Base-by-base conservation (phyloP, 2,329 filamentous ascomycete genomes). In the Cladophialophora yegresii region DNA sequence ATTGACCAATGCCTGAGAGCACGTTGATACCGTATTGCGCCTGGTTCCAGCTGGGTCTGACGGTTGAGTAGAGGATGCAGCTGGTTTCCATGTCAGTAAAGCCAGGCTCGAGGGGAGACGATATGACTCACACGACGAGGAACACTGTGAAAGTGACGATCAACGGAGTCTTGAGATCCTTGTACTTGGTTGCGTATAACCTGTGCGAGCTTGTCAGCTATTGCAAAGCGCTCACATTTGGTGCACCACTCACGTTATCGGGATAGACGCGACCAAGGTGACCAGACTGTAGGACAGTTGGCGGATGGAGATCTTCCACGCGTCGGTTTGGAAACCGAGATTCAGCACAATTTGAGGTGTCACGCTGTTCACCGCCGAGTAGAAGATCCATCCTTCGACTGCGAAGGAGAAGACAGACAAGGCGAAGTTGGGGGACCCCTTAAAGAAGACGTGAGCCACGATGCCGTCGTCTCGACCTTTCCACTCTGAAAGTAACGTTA, bases 361-460 rank as follows among this genome's bases (percentile, higher is more conserved):
- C 55, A 83, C 74, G 23, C 79, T 79, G 72, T 83, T 83, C 63
- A 84, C 80, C 1, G 82, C 82, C 61, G 77, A 80, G 73, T 83
- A 84, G 71, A 84, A 85, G 61, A 85, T 83, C 83, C 83, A 86
- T 13, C 83, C 83, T 73, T 86, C 83, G 36, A 85, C 81, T 2
- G 81, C 80, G 65, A 85, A 85, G 3, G 83, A 83, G 70, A 85
- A 84, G 9, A 82, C 79, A 1, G 83, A 80, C 3, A 85, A 78
- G 7, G 77, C 79, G 69, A 86, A 85, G 70, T 86, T 86, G 12
- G 80, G 80, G 12, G 83, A 82, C 1, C 76, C 74, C 32, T 73
- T 75, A 73, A 85, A 85, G 76, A 85, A 85, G 40, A 84, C 78
- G 68, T 85, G 83, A 0, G 83, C 82, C 0, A 85, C 76, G 8